These are phyloP conservation scores for Cladophialophora yegresii DNA, from an alignment of 2,329 filamentous ascomycete species.

Conservation along the genomic window DNA sequence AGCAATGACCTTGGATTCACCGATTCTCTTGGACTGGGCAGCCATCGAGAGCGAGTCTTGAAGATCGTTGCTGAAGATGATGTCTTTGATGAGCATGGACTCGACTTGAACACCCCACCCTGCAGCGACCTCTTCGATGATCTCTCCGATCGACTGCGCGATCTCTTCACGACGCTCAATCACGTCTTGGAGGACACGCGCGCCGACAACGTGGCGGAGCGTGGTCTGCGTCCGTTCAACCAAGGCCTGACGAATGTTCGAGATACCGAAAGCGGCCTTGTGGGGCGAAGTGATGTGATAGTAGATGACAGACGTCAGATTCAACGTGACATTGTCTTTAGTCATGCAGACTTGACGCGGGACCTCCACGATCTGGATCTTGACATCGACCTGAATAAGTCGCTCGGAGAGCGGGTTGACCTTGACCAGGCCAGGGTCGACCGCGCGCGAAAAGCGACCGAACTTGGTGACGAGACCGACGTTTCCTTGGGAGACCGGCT, in stretches of 20 bases:
- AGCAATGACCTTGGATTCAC: slow-evolving; percentile 97
- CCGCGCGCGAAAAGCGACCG: slow-evolving; percentile 87
- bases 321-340: slow-evolving; percentile 95
- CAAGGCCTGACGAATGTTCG: slow-evolving; percentile 92
- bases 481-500: slow-evolving; percentile 86
- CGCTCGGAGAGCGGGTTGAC: slow-evolving; percentile 93
- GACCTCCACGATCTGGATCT: slow-evolving; percentile 97
- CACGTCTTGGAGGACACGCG: slow-evolving; percentile 92
- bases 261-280: slow-evolving; percentile 95
- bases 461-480: slow-evolving; percentile 96
- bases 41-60: slow-evolving; percentile 98
- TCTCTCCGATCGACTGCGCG: slow-evolving; percentile 90
- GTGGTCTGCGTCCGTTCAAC: slow-evolving; percentile 98
- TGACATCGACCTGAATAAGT: slow-evolving; percentile 92
- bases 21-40: slow-evolving; percentile 96
- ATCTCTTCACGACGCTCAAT: slow-evolving; percentile 98
- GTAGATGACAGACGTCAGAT: slow-evolving; percentile 96
- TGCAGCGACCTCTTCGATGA: slow-evolving; percentile 91
- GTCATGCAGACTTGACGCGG: slow-evolving; percentile 98
- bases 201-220: slow-evolving; percentile 92
- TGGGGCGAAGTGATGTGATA: slow-evolving; percentile 95
- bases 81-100: slow-evolving; percentile 99
- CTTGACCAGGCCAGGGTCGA: slow-evolving; percentile 95
- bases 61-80: slow-evolving; percentile 92
- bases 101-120: slow-evolving; percentile 97